Percentiles rank a stretch among this genome's conserved stretches.
phyloP scores from a whole-genome alignment of 805 yeast genomes.

The Saccharomycopsis schoenii region DNA sequence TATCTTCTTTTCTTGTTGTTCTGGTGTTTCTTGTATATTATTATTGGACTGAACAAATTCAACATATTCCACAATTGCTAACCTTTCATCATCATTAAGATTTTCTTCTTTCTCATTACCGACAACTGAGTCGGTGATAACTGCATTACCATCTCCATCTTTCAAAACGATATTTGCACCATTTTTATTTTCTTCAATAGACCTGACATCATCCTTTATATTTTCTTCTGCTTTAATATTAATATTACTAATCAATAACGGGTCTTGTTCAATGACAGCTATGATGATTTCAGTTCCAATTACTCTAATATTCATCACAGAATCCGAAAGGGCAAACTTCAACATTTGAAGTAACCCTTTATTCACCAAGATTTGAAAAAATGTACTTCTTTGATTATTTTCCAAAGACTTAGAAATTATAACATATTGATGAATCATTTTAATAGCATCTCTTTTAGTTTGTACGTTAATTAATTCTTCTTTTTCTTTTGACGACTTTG shows the following conservation, averaged over 20 bases:
- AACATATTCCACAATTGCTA: background rate
- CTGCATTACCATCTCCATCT: background rate
- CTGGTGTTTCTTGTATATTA: background rate
- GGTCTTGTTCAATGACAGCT: slow-evolving; percentile 76
- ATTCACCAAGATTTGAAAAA: slow-evolving; percentile 53
- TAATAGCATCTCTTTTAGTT: slow-evolving; percentile 58
- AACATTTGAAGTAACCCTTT: slow-evolving; percentile 64
- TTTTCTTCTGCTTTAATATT: background rate
- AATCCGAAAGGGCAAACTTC: slow-evolving; percentile 57
- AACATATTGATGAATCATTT: slow-evolving; percentile 71
- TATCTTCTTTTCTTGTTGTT: background rate
- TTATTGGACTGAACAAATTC: background rate
- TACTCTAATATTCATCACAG: slow-evolving; percentile 40
- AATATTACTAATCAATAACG: slow-evolving; percentile 38
- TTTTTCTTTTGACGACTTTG: slow-evolving; percentile 1
- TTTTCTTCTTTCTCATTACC: background rate
- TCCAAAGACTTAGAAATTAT: slow-evolving; percentile 62
- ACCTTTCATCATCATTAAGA: background rate
- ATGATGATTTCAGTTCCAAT: slow-evolving; percentile 75
- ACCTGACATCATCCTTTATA: background rate
- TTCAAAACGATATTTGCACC: background rate
- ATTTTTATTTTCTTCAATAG: background rate
- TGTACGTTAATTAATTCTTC: background rate
- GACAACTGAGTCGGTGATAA: background rate
- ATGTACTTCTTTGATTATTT: slow-evolving; percentile 50